Base-by-base conservation (phyloP, 2,329 filamentous ascomycete genomes). In the Penicillium occitanis region DNA sequence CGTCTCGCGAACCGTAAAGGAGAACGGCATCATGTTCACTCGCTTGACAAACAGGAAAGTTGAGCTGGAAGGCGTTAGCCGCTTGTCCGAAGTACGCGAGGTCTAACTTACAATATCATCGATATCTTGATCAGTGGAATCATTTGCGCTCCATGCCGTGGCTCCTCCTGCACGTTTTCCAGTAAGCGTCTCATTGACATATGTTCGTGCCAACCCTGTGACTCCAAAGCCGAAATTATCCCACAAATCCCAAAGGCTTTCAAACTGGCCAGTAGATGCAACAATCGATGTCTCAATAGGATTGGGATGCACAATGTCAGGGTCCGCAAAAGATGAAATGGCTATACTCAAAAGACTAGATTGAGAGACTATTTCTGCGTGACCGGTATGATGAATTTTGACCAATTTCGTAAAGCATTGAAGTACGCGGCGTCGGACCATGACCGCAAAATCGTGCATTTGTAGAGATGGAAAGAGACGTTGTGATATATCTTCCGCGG, bases 161-260 rank as follows among this genome's bases (percentile, higher is more conserved):
- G 88, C 89, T 64, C 81, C 72, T 78, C 85, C 83, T 44, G 87
- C 85, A 66, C 90, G 87, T 72, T 91, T 89, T 33, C 91, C 91
- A 14, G 88, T 88, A 65, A 93, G 83, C 30, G 85, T 86, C 71
- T 85, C 88, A 19, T 93, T 83, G 63, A 90, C 86, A 74, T 95
- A 93, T 0, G 92, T 91, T 25, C 87, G 85, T 1, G 96, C 88
- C 25, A 98, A 82, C 1, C 93, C 92, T 10, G 92, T 96, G 17
- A 99, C 90, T 2, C 96, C 95, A 77, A 97, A 98, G 0, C 93
- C 94, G 71, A 90, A 93, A 74, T 98, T 98, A 76, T 99, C 95
- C 8, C 89, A 91, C 6, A 97, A 87, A 69, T 98, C 94, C 95
- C 95, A 99, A 46, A 99, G 87, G 0, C 89, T 93, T 72, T 99